Evolutionary conservation across 768 basidiomycete genomes (phyloP).

Genomic region (Serendipita vermifera): DNA sequence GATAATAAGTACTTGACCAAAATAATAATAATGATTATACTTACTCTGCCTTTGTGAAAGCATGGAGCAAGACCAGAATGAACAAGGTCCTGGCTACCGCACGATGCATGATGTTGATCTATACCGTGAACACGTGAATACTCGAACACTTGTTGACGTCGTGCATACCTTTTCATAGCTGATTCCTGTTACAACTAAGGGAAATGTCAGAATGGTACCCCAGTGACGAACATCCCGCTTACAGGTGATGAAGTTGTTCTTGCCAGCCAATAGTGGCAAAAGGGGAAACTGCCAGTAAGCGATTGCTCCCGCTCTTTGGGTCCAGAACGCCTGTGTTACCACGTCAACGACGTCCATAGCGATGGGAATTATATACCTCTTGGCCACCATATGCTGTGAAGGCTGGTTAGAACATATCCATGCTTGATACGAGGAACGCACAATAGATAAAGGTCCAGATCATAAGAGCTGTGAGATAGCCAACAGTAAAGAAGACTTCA

Average conservation of each 20-base stretch:
- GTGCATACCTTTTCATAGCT: constrained; percentile 34
- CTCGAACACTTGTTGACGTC: constrained; percentile 10
- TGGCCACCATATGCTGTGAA: not conserved
- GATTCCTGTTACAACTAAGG: constrained; percentile 38
- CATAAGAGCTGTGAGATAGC: constrained; percentile 35
- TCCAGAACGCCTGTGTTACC: constrained; percentile 17
- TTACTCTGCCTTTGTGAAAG: constrained; percentile 28
- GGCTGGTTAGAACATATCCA: not conserved
- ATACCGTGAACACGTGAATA: constrained; percentile 2
- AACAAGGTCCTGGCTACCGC: constrained; percentile 36
- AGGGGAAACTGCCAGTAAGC: constrained; percentile 40
- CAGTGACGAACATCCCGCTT: too few relatives aligned
- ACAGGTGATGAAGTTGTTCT: constrained; percentile 41
- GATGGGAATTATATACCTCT: not conserved
- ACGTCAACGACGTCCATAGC: too few relatives aligned
- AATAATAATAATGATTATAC: constrained; percentile 9
- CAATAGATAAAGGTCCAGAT: constrained; percentile 34
- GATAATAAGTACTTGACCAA: constrained; percentile 21
- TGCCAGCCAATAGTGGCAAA: constrained; percentile 44
- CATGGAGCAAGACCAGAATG: constrained; percentile 39
- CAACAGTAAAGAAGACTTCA: constrained; percentile 35
- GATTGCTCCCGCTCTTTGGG: constrained; percentile 31
- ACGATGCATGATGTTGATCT: constrained; percentile 39
- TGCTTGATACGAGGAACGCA: constrained; percentile 20
- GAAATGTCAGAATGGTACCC: not conserved